Percentiles rank a stretch among this genome's conserved stretches.
Conservation (phyloP, 1,139 yeast species). For the Yarrowia galli region DNA sequence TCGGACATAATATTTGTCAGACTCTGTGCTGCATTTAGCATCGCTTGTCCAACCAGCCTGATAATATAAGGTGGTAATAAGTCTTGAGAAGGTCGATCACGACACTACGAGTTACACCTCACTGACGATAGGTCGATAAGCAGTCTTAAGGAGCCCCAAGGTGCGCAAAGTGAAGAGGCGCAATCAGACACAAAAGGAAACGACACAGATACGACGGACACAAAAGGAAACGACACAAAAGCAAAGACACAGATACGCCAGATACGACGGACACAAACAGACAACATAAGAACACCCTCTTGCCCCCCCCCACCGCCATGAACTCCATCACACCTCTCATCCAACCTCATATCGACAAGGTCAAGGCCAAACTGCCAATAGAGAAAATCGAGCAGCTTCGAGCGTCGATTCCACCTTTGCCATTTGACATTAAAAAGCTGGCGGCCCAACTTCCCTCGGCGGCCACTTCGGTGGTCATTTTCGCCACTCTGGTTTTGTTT, state of each 20-base stretch:
- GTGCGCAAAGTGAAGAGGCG: no score
- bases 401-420: slow-evolving; percentile 32
- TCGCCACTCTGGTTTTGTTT: slow-evolving; percentile 12
- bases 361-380: slow-evolving; percentile 37
- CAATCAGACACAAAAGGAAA: no score
- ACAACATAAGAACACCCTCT: no score
- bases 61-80: slow-evolving; percentile 2
- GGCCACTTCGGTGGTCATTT: slow-evolving; percentile 31
- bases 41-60: slow-evolving; percentile 2
- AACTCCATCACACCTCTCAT: slow-evolving; percentile 18
- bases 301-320: neutral
- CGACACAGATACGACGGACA: neutral
- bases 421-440: slow-evolving; percentile 25
- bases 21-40: no score
- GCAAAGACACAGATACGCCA: neutral
- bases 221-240: no score
- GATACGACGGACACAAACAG: neutral
- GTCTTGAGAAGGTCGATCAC: no score
- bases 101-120: no score
- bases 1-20: no score
- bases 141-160: no score
- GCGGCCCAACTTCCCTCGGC: slow-evolving; percentile 19
- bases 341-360: slow-evolving; percentile 35
- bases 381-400: slow-evolving; percentile 30
- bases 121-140: no score